Base-by-base conservation (phyloP, 1,284 basidiomycete genomes). In the Sparassis latifolia region DNA sequence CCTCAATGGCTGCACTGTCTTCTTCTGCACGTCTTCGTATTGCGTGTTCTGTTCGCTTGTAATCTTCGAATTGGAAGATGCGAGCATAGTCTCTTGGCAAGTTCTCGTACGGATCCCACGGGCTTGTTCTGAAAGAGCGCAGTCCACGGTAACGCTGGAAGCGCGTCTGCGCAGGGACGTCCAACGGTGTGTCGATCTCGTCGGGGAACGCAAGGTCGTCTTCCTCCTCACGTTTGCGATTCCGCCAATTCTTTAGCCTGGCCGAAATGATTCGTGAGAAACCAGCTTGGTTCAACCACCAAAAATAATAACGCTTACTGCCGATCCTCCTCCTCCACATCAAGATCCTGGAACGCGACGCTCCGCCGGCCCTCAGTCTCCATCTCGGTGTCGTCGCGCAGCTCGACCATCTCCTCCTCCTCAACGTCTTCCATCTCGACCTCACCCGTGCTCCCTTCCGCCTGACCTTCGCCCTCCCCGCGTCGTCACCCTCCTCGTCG, bases 41-140 rank as follows among this genome's bases (percentile, higher is more conserved):
- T 35, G 80, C 77, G 42, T 89, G 78, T 58, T 91, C 86, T 2
- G 93, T 98, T 29, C 87, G 80, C 63, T 84, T 87, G 71, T 89
- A 98, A 63, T 96, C 92, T 68, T 97, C 94, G 63, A 99, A 98
- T 68, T 96, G 92, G 72, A 98, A 99, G 58, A 98, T 96, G 42
- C 89, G 79, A 0, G 88, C 93, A 63, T 99, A 99, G 63, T 99
- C 95, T 48, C 86, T 69, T 3, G 96, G 97, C 20, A 99, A 75
- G 60, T 97, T 96, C 70, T 99, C 96, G 61, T 92, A 98, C 5
- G 96, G 86, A 67, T 99, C 96, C 96, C 96, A 99, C 27, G 90
- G 89, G 61, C 89, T 93, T 2, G 97, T 98, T 38, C 96, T 79
- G 77, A 99, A 91, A 10, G 89, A 93, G 49, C 86, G 85, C 67